Conservation (phyloP, 2,329 filamentous ascomycete species). For the Phoma sp. region DNA sequence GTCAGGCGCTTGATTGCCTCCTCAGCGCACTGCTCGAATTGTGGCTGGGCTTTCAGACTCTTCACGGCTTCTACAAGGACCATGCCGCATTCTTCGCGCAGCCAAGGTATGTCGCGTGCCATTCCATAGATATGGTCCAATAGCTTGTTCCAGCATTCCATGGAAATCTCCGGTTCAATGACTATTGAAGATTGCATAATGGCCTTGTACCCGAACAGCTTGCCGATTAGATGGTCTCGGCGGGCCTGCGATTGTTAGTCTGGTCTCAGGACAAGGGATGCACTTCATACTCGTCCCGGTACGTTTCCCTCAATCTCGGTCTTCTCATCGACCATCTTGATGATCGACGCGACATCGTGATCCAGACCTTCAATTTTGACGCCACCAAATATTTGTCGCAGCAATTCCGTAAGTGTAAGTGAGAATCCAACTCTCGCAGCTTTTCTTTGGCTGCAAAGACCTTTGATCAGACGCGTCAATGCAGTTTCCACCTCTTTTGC, state of each 20-base stretch:
- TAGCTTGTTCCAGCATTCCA: conserved; percentile 68
- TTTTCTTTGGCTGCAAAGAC: conserved; percentile 88
- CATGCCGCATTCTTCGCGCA: conserved; percentile 86
- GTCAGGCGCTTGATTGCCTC: conserved; percentile 69
- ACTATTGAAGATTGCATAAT: conserved; percentile 81
- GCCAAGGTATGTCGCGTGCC: conserved; percentile 83
- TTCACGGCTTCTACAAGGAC: conserved; percentile 77
- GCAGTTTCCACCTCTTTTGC: conserved; percentile 50
- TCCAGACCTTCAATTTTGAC: conserved; percentile 42
- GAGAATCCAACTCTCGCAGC: conserved; percentile 89
- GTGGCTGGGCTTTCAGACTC: conserved; percentile 55
- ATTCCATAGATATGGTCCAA: conserved; percentile 77
- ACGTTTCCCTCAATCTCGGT: conserved; percentile 61
- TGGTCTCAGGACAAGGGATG: neutral
- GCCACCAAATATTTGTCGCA: conserved; percentile 72
- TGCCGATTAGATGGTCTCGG: conserved; percentile 83
- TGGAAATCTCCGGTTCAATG: conserved; percentile 64
- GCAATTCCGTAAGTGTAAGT: conserved; percentile 81
- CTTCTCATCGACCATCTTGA: conserved; percentile 61
- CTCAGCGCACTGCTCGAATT: conserved; percentile 65
- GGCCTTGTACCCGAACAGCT: conserved; percentile 85
- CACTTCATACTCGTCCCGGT: conserved; percentile 58
- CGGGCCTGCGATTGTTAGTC: conserved; percentile 67
- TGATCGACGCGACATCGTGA: conserved; percentile 52
- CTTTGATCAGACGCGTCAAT: conserved; percentile 71